Evolutionary conservation across 2,329 filamentous ascomycete genomes (phyloP).

Genomic region (Alternaria solani): DNA sequence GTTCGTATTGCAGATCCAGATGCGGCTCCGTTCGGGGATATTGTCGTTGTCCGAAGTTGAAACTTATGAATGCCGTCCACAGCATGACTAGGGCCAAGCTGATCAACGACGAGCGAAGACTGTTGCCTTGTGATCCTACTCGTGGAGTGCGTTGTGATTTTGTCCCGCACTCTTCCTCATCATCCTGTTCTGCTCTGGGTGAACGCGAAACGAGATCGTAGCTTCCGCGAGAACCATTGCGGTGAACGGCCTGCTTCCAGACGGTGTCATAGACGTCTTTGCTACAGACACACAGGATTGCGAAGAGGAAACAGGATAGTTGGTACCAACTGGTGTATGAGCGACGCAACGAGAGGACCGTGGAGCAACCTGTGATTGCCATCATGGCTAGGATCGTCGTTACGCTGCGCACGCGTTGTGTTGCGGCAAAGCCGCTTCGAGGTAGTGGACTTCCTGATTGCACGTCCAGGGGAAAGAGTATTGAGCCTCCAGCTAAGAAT

Average conservation of each 20-base stretch:
- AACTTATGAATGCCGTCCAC: slow-evolving; percentile 26
- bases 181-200: not conserved
- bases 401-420: slow-evolving; percentile 9
- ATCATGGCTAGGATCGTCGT: slow-evolving; percentile 20
- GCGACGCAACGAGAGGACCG: slow-evolving; percentile 25
- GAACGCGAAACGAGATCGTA: slow-evolving; percentile 12
- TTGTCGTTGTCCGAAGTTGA: slow-evolving; percentile 30
- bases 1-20: slow-evolving; percentile 32
- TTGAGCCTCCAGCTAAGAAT: slow-evolving; percentile 25
- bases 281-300: slow-evolving; percentile 15
- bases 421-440: not conserved
- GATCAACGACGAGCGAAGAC: slow-evolving; percentile 11
- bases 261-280: slow-evolving; percentile 8
- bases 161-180: slow-evolving; percentile 11
- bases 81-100: slow-evolving; percentile 18
- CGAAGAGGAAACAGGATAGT: slow-evolving; percentile 25
- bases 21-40: slow-evolving; percentile 10
- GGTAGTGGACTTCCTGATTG: not conserved
- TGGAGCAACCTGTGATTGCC: slow-evolving; percentile 24
- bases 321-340: slow-evolving; percentile 32
- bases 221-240: not conserved
- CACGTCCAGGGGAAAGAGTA: slow-evolving; percentile 23
- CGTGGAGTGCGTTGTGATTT: not conserved
- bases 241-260: not conserved
- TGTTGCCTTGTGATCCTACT: not conserved